Percentiles rank a stretch among this genome's conserved stretches.
Conservation (phyloP, 805 yeast species). For the Schizosaccharomyces octosporus region DNA sequence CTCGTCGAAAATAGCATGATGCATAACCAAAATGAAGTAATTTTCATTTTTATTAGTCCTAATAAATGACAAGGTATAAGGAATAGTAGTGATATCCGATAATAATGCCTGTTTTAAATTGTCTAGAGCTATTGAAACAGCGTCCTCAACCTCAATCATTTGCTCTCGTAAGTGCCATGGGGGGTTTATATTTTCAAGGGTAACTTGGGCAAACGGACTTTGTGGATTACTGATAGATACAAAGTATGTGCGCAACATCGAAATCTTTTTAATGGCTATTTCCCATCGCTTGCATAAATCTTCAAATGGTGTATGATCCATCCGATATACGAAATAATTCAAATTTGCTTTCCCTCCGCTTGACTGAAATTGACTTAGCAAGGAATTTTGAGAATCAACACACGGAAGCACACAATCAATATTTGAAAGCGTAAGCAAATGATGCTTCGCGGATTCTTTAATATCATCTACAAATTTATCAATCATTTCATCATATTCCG, state of each 20-base stretch:
- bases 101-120: neutral
- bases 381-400: conserved; percentile 7
- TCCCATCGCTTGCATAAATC: conserved; percentile 4
- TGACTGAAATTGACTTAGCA: conserved; percentile 5
- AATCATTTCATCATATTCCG: neutral
- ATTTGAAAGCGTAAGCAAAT: neutral
- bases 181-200: neutral
- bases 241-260: conserved; percentile 8
- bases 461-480: neutral
- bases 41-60: neutral
- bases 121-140: neutral
- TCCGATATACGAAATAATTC: conserved; percentile 4
- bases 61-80: neutral
- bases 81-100: neutral
- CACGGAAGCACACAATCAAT: conserved; percentile 6
- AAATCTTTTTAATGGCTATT: conserved; percentile 3
- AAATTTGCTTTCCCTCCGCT: conserved; percentile 6
- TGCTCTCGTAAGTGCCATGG: neutral
- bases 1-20: conserved; percentile 10
- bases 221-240: conserved; percentile 1
- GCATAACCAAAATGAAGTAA: neutral
- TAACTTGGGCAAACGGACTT: conserved; percentile 7
- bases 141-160: neutral
- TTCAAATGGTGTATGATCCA: neutral
- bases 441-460: neutral